Evolutionary conservation across 2,329 filamentous ascomycete species (phyloP), one percentile per base, ranked within the genome.

Genomic region (Xylariaceae sp.): DNA sequence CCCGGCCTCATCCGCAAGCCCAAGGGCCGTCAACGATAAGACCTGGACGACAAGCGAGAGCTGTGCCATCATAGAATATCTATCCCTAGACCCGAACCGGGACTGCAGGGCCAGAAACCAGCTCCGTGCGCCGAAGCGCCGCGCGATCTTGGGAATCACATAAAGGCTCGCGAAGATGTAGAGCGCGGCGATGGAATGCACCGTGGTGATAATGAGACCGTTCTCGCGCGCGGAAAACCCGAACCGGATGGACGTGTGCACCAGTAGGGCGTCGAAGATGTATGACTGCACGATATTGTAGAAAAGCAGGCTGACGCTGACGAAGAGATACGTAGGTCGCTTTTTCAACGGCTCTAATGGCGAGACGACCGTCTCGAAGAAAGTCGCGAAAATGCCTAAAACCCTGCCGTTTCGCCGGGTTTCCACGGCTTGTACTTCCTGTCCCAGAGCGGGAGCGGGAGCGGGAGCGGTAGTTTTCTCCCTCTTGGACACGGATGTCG

Each of bases 251-350:
- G 54, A 56, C 1, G 45, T 49, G 32, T 46, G 36, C 1, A 56
- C 54, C 42, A 56, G 37, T 13, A 56, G 5, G 15, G 54, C 54
- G 1, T 42, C 19, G 19, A 56, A 56, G 5, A 39, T 45, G 16
- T 56, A 56, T 2, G 54, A 39, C 30, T 56, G 54, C 2, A 43
- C 26, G 7, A 18, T 5, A n/a, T 53, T 56, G 21, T 46, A 56
- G 18, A 43, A 39, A 16, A 49, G 30, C 3, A 56, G 15, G 7
- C 29, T 39, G 2, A 53, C n/a, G 9, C 45, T 40, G 10, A 34
- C 5, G 4, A 51, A 16, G 6, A 55, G 43, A 18, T 30, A 30
- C 22, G 18, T 18, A 3, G 39, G 22, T 3, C 19, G 16, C 7
- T 39, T n/a, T 10, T 37, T 5, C 5, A 43, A 18, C n/a, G 45